phyloP scores from a whole-genome alignment of 441 rosid species.

The Sinapis alba region DNA sequence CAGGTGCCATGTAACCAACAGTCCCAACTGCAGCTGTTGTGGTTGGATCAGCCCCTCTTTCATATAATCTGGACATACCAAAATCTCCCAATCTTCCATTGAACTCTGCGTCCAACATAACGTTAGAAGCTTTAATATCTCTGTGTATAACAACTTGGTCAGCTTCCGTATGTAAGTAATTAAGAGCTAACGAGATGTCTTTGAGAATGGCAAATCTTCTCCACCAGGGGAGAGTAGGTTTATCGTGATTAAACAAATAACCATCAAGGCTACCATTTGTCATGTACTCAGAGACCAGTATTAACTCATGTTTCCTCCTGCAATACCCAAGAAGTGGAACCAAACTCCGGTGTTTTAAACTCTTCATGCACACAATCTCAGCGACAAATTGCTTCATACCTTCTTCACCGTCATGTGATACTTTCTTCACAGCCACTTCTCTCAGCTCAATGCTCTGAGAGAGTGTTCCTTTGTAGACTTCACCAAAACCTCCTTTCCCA shows the following conservation, averaged over 20 bases:
- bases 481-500: slow-evolving; percentile 65
- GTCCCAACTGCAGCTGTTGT: slow-evolving; percentile 70
- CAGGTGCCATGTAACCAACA: slow-evolving; percentile 67
- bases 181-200: slow-evolving; percentile 56
- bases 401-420: slow-evolving; percentile 43
- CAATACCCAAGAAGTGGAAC: slow-evolving; percentile 66
- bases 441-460: slow-evolving; percentile 30
- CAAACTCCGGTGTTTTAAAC: slow-evolving; percentile 56
- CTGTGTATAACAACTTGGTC: slow-evolving; percentile 74
- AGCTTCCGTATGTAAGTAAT: slow-evolving; percentile 72
- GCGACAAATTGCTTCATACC: slow-evolving; percentile 69
- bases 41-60: slow-evolving; percentile 46
- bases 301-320: slow-evolving; percentile 54
- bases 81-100: slow-evolving; percentile 66
- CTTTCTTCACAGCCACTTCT: slow-evolving; percentile 48
- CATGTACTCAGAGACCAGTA: slow-evolving; percentile 62
- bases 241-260: slow-evolving; percentile 32
- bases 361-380: slow-evolving; percentile 57
- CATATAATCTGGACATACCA: slow-evolving; percentile 63
- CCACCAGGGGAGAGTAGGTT: slow-evolving; percentile 42
- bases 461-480: slow-evolving; percentile 56
- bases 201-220: slow-evolving; percentile 48
- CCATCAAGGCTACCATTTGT: slow-evolving; percentile 62
- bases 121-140: slow-evolving; percentile 63
- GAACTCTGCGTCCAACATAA: slow-evolving; percentile 53